Evolutionary conservation across 805 yeast genomes (phyloP).

Genomic region (Wickerhamomyces ciferrii): DNA sequence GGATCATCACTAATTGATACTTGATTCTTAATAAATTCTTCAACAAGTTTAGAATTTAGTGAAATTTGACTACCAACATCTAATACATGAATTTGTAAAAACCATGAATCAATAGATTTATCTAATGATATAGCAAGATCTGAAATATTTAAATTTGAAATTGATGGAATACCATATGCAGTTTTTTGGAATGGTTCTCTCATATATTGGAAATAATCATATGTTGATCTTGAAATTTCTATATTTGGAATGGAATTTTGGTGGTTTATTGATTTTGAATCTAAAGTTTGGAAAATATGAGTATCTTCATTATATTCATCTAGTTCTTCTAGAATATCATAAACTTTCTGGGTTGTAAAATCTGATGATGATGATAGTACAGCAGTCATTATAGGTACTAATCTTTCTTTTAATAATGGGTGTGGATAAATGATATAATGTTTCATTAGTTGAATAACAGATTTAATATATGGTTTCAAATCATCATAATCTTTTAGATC

Average conservation of each 20-base stretch:
- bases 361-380: background rate
- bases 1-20: no score
- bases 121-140: background rate
- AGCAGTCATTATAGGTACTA: background rate
- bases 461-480: background rate
- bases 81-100: conserved; percentile 35
- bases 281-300: background rate
- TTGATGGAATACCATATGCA: background rate
- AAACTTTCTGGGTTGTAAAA: background rate
- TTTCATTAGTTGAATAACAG: background rate
- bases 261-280: background rate
- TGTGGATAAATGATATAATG: background rate
- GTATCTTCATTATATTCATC: background rate
- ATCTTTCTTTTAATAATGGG: background rate
- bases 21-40: no score
- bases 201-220: background rate
- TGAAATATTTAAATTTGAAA: background rate
- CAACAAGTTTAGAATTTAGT: conserved; percentile 24
- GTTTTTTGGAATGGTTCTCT: background rate
- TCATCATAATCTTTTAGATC: background rate
- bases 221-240: background rate
- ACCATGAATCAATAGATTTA: conserved; percentile 10
- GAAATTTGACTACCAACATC: conserved; percentile 31
- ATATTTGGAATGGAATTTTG: no score
- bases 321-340: background rate